Base-by-base conservation (phyloP, 768 basidiomycete genomes). In the Phlebiopsis flavidoalba region DNA sequence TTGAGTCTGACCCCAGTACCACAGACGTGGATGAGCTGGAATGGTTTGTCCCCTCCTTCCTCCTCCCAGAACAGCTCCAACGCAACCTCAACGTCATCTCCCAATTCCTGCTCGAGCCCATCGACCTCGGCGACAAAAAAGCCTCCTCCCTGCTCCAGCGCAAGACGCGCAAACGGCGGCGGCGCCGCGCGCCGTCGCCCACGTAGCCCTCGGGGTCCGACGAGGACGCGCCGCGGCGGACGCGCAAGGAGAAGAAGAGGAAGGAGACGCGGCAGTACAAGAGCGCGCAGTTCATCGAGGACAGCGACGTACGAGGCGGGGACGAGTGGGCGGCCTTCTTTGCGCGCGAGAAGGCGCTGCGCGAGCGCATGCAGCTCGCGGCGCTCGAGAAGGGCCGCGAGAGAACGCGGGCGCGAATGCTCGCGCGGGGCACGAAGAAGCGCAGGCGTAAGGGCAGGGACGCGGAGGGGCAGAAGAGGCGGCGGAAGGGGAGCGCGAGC, bases 221-320 rank as follows among this genome's bases (percentile, higher is more conserved):
- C 52, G 81, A 78, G 51, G 75, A 72, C 11, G 72, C 70, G 48
- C 68, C 72, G 59, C 69, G 68, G 65, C 72, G 68, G 22, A 70
- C 67, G 61, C 78, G 75, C 75, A 64, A 74, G 67, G 68, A 70
- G 71, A 75, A 74, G 59, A 84, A 79, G 71, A 85, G 82, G 72
- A 78, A 76, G 70, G 89, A 90, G 70, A 82, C 83, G 70, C 81
- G 86, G 75, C 77, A 77, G 61, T 95, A 91, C 79, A 94, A 93
- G 72, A 91, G 89, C 7, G 93, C 92, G 10, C 88, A 92, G 71
- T 91, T 95, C 71, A 94, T 96, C 70, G 86, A 90, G 69, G 94
- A 97, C 74, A 93, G 91, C 63, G 95, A 97, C 67, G 87, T 79
- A n/a, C 58, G 91, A 93, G 71, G 84, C 84, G 60, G 90, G 60